Percentiles rank a stretch among this genome's conserved stretches.
phyloP scores from a whole-genome alignment of 163 green algal genomes.

The Chlamydomonas reinhardtii region DNA sequence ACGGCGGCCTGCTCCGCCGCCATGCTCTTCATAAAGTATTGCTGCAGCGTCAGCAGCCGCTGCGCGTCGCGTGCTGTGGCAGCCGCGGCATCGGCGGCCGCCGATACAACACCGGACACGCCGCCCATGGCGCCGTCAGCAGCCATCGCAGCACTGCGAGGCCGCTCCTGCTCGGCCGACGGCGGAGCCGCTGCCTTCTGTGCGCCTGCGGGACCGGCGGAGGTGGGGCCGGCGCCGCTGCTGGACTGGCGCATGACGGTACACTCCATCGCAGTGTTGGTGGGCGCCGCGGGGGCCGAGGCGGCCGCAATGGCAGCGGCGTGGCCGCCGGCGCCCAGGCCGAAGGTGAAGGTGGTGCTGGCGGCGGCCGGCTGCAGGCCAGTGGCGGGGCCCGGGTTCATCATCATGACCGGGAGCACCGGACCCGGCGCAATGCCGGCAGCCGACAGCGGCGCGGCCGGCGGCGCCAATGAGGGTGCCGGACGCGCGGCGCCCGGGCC shows the following conservation, averaged over 20 bases:
- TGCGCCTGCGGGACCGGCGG: no score
- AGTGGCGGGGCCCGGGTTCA: no score
- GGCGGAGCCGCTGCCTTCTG: no score
- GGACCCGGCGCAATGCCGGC: no score
- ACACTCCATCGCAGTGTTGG: neutral
- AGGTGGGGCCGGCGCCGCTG: no score
- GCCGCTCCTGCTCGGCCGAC: neutral
- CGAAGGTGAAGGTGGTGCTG: neutral
- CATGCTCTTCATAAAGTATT: conserved; percentile 22
- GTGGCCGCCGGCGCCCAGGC: neutral
- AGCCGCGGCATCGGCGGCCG: neutral
- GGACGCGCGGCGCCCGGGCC: no score
- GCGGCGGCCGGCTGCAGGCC: no score
- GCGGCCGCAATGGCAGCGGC: neutral
- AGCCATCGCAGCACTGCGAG: neutral
- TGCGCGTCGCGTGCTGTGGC: neutral
- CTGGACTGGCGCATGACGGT: neutral
- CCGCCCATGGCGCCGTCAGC: no score
- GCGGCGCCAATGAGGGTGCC: no score
- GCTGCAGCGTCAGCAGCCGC: conserved; percentile 29
- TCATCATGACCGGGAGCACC: no score
- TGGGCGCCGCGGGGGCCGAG: neutral
- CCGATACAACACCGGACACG: no score
- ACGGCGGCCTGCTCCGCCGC: conserved; percentile 31
- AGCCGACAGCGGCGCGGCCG: no score